Base-by-base conservation (phyloP, 441 rosid genomes). In the Populus hybrid region DNA sequence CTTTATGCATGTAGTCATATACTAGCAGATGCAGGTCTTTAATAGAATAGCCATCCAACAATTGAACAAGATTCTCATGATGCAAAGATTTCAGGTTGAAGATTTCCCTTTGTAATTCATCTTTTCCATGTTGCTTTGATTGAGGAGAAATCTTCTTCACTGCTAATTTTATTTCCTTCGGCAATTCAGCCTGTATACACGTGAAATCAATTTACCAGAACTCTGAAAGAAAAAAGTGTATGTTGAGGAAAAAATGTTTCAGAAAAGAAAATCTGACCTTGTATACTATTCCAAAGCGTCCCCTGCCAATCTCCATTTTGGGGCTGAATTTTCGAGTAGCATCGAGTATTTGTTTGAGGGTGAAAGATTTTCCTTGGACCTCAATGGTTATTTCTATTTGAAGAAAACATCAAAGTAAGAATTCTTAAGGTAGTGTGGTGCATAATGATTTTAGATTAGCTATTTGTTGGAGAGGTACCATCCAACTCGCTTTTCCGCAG, bases 271-370 rank as follows among this genome's bases (percentile, higher is more conserved):
- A 30, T 3, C 4, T 3, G 4, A 30, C 32, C 32, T 30, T 30
- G 32, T 30, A 30, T 18, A 76, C 77, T 57, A 38, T 50, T 65
- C 81, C 81, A 28, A 75, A 78, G 23, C 76, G 69, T 6, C 79
- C 79, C 21, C 36, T 26, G 7, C 84, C 77, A 23, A 81, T 78
- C 64, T 57, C 66, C 46, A 24, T 81, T 23, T 38, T 69, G 16
- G 57, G 65, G 69, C 77, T 73, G 16, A 82, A 82, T 34, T 82
- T 82, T 59, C 26, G 67, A 59, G 81, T 82, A 9, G 84, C 84
- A 40, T 12, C 21, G 21, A 67, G 75, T n/a, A 82, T 21, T 66
- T 72, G 23, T 50, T 16, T 72, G 18, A 50, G 57, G 18, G 74
- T 72, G 8, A 67, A 26, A 26, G 28, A 26, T 26, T 26, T 26